A percentile compares a stretch with the other conserved stretches of the same genome.
These are phyloP conservation scores for Cutaneotrichosporon arboriforme DNA, from an alignment of 1,284 basidiomycete genomes.

Conservation along the genomic window DNA sequence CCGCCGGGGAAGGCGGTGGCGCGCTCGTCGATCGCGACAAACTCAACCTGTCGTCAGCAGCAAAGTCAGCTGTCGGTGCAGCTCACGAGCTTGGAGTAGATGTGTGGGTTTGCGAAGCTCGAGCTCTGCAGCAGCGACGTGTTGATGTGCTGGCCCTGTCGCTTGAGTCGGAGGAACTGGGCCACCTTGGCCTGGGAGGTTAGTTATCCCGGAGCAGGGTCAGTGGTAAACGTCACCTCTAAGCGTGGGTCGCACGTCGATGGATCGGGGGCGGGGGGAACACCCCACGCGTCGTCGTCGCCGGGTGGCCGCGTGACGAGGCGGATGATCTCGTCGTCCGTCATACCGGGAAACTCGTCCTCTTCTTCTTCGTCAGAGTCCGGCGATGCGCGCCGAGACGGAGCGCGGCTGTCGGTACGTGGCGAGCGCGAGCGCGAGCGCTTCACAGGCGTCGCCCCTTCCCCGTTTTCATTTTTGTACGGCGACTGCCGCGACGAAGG, in stretches of 20 bases:
- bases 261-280: constrained; percentile 57
- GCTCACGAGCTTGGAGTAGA: constrained; percentile 71
- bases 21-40: constrained; percentile 81
- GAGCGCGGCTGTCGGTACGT: not conserved
- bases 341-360: constrained; percentile 7
- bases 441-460: not conserved
- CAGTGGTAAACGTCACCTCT: constrained; percentile 61
- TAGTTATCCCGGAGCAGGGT: not conserved
- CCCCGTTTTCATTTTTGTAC: not conserved
- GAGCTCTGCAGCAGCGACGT: constrained; percentile 83
- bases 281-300: constrained; percentile 68
- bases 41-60: constrained; percentile 58
- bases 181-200: constrained; percentile 63
- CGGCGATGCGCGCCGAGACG: not conserved
- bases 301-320: constrained; percentile 46
- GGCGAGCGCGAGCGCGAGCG: not conserved
- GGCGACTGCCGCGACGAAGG: not conserved
- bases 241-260: constrained; percentile 58
- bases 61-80: not conserved
- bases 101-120: constrained; percentile 88
- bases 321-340: constrained; percentile 9
- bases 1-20: constrained; percentile 66
- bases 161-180: constrained; percentile 69
- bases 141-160: constrained; percentile 78
- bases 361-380: not conserved